Percentiles rank a stretch among this genome's conserved stretches.
Evolutionary conservation across 2,329 filamentous ascomycete genomes (phyloP).

Genomic region (Alternaria rosae): DNA sequence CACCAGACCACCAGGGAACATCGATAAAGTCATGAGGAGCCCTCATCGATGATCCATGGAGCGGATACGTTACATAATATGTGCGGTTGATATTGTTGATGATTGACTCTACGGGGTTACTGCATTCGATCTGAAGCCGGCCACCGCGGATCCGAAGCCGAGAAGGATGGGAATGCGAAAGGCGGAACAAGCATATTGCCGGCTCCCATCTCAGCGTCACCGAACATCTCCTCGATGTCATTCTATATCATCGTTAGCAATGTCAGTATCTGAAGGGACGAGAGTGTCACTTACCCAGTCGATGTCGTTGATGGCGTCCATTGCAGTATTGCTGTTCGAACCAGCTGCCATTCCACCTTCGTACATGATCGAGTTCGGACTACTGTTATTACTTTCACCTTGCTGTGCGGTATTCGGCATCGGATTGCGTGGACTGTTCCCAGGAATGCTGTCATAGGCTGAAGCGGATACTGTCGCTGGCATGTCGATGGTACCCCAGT

Average conservation of each 20-base stretch:
- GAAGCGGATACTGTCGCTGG: conserved; percentile 4
- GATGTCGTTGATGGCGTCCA: conserved; percentile 58
- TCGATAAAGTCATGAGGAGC: background rate
- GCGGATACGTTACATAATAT: background rate
- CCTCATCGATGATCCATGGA: background rate
- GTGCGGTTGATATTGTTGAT: background rate
- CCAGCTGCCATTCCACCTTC: background rate
- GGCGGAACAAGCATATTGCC: conserved; percentile 45
- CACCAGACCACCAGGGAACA: background rate
- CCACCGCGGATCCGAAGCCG: conserved; percentile 34
- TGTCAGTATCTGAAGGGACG: background rate
- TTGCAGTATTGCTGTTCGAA: conserved; percentile 25
- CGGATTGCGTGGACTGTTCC: background rate
- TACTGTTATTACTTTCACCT: conserved; percentile 7
- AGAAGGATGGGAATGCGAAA: conserved; percentile 45
- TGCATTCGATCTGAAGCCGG: background rate
- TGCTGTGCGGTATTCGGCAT: background rate
- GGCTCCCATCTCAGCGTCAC: conserved; percentile 36
- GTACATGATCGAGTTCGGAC: conserved; percentile 6
- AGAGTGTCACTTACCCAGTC: conserved; percentile 66
- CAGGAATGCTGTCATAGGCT: background rate
- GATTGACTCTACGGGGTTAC: background rate
- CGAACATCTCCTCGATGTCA: conserved; percentile 57
- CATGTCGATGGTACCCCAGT: conserved; percentile 37
- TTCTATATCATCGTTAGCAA: conserved; percentile 41